phyloP scores from a whole-genome alignment of 495 filamentous ascomycete genomes.

The Penicillium macrosclerotiorum region DNA sequence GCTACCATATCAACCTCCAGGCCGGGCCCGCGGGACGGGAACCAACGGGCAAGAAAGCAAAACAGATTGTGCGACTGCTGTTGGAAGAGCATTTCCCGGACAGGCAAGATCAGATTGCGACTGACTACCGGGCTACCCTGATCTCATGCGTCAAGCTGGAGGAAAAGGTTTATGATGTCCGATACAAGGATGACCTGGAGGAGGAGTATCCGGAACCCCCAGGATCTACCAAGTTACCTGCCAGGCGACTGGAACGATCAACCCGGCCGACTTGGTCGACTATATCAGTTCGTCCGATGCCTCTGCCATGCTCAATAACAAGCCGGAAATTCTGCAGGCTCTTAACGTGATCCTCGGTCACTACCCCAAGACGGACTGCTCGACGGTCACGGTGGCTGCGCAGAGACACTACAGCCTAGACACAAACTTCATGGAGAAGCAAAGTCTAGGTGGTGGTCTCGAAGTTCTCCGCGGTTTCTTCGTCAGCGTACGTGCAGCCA shows the following conservation, averaged over 20 bases:
- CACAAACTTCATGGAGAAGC: slow-evolving; percentile 23
- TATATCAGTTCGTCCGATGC: slow-evolving; percentile 53
- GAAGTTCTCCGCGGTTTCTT: slow-evolving; percentile 64
- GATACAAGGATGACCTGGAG: slow-evolving; percentile 38
- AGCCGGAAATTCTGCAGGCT: slow-evolving; percentile 43
- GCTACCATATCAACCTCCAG: slow-evolving; percentile 34
- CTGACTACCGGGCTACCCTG: slow-evolving; percentile 57
- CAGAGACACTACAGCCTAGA: slow-evolving; percentile 42
- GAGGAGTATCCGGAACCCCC: slow-evolving; percentile 35
- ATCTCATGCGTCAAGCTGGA: slow-evolving; percentile 33
- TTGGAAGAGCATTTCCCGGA: slow-evolving; percentile 38
- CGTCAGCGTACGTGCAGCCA: slow-evolving; percentile 63
- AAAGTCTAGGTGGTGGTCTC: slow-evolving; percentile 38
- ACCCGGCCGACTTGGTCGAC: slow-evolving; percentile 47
- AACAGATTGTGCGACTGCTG: slow-evolving; percentile 51
- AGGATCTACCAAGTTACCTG: slow-evolving; percentile 47
- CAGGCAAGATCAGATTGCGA: slow-evolving; percentile 42
- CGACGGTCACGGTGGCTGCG: slow-evolving; percentile 32
- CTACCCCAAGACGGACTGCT: slow-evolving; percentile 32
- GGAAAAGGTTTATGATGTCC: slow-evolving; percentile 30
- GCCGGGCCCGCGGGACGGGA: slow-evolving; percentile 24
- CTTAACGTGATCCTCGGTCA: slow-evolving; percentile 54
- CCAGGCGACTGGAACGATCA: slow-evolving; percentile 40
- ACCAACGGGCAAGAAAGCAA: slow-evolving; percentile 51
- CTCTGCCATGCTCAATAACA: slow-evolving; percentile 35